Percentiles rank a stretch among this genome's conserved stretches.
Evolutionary conservation across 2,329 filamentous ascomycete species (phyloP).

Genomic region (Chaetothyriales sp.): DNA sequence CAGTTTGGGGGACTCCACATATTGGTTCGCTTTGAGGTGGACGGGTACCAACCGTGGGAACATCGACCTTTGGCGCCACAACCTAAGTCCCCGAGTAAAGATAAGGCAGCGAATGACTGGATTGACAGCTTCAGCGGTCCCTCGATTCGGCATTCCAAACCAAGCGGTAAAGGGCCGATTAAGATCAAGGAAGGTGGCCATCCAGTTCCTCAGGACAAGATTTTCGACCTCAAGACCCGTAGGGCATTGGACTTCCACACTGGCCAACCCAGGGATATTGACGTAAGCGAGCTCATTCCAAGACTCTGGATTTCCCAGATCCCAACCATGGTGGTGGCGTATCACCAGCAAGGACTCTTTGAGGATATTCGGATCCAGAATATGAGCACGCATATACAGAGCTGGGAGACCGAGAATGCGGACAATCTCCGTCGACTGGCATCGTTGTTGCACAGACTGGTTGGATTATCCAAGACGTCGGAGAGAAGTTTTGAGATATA

Average conservation of each 20-base stretch:
- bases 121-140: not conserved
- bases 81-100: not conserved
- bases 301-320: conserved; percentile 38
- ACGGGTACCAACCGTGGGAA: conserved; percentile 36
- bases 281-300: conserved; percentile 28
- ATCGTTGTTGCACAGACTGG: conserved; percentile 21
- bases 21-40: conserved; percentile 42
- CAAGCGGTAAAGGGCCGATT: not conserved
- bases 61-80: not conserved
- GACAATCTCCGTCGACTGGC: conserved; percentile 18
- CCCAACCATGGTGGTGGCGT: conserved; percentile 37
- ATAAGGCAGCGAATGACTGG: not conserved
- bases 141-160: not conserved
- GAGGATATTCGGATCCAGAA: conserved; percentile 27
- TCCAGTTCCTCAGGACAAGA: not conserved
- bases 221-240: conserved; percentile 2
- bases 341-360: conserved; percentile 32
- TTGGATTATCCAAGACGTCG: conserved; percentile 16
- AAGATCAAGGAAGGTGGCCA: conserved; percentile 1
- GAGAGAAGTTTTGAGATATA: conserved; percentile 23
- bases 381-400: conserved; percentile 22
- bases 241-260: conserved; percentile 37
- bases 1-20: conserved; percentile 37
- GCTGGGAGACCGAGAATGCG: conserved; percentile 31
- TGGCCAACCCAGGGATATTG: conserved; percentile 23